Evolutionary conservation across 176 grass and related monocot species (phyloP), one percentile per base, ranked within the genome.

Genomic region (Ananas comosus): DNA sequence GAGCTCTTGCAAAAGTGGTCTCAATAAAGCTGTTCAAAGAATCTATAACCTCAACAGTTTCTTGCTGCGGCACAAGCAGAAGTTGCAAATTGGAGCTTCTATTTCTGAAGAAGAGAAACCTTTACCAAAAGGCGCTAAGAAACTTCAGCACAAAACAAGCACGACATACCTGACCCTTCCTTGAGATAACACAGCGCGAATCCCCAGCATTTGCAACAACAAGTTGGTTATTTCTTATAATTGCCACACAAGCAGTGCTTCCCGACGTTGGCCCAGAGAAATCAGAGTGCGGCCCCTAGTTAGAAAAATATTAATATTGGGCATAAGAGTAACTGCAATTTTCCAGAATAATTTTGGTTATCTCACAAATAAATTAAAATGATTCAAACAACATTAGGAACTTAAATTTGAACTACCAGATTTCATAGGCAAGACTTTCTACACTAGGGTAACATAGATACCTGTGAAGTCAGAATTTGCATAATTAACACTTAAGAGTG

Each of bases 111-210:
- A 6, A 42, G 33, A 42, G 33, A 42, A 42, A 7, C 33, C 33
- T 42, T 42, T 42, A 42, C 33, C 33, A 6, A 42, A 42, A 7
- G 33, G 33, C 33, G 33, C 33, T 42, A 7, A 42, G 33, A 42
- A 42, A 42, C 33, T 42, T 42, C 33, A 42, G 57, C 50, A 68
- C 4, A 10, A 19, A 7, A 28, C 47, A 74, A 70, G 0, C 12
- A 61, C 21, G 28, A 74, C 72, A 75, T 28, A 97, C 93, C 93
- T 90, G 84, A 18, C 89, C 81, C 12, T 90, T 92, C 80, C 86
- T 90, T 80, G 93, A 92, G 69, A 97, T 83, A 50, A 97, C 84
- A 85, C 93, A 92, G 51, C 93, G 93, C 33, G 93, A 92, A 78
- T 97, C 93, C 51, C 93, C 93, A 70, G 93, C 89, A 79, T 97